Evolutionary conservation across 345 rosid species (phyloP).

Genomic region (Rhodamnia argentea): DNA sequence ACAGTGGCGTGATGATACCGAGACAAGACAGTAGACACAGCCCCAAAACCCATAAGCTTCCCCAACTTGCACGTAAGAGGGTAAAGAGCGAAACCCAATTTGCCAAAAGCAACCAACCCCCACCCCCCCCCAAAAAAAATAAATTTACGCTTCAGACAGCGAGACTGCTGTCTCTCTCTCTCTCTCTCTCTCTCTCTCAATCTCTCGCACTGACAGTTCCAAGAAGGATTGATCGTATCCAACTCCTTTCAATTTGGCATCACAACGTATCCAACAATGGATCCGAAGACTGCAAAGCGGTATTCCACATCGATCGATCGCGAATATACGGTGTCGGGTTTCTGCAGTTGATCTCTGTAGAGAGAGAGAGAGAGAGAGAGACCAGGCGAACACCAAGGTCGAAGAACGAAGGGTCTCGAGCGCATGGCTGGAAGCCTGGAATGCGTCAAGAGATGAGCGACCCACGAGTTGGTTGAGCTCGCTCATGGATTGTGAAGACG

Average conservation of each 20-base stretch:
- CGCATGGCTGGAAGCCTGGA: background rate
- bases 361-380: background rate
- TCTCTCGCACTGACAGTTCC: background rate
- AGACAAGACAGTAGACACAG: background rate
- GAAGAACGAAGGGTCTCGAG: background rate
- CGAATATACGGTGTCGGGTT: background rate
- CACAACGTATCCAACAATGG: background rate
- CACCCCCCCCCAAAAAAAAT: background rate
- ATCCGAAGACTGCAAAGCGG: background rate
- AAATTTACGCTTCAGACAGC: background rate
- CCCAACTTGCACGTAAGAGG: background rate
- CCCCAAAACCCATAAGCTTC: background rate
- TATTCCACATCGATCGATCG: background rate
- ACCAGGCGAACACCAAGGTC: background rate
- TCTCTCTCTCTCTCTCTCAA: background rate
- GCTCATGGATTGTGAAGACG: background rate
- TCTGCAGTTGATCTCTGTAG: background rate
- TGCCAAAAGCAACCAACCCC: background rate
- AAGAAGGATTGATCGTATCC: background rate
- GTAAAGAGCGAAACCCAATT: background rate
- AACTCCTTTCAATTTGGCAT: background rate
- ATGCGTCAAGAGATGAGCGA: background rate
- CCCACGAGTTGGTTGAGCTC: background rate
- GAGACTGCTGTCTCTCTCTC: background rate
- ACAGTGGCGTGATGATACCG: background rate